A percentile compares a stretch with the other conserved stretches of the same genome.
Conservation (phyloP, 2,329 filamentous ascomycete species). For the Mycosphaerella sp. region DNA sequence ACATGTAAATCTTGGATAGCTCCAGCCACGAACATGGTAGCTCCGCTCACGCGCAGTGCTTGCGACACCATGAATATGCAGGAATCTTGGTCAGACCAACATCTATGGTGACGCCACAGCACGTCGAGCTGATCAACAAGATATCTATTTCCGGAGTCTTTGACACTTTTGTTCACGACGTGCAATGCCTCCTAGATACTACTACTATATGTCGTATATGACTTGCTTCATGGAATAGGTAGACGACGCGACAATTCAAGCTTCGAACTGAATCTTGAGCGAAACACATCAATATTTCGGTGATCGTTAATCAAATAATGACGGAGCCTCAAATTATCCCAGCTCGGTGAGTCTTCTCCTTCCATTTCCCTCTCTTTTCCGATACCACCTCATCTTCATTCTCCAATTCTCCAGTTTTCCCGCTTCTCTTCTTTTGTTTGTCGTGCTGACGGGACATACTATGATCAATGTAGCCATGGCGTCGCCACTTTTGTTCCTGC, state of each 20-base stretch:
- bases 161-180: neutral
- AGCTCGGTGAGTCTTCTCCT: constrained; percentile 34
- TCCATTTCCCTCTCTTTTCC: too few relatives aligned
- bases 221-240: neutral
- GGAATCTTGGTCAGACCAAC: constrained; percentile 12
- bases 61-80: constrained; percentile 9
- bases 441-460: too few relatives aligned
- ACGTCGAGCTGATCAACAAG: neutral
- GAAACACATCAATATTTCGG: neutral
- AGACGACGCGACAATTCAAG: neutral
- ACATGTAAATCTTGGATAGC: constrained; percentile 6
- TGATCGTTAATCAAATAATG: too few relatives aligned
- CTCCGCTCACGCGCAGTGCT: constrained; percentile 17
- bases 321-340: constrained; percentile 40
- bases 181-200: neutral
- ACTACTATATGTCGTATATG: too few relatives aligned
- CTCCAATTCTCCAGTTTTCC: too few relatives aligned
- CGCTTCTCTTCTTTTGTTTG: too few relatives aligned
- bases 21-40: constrained; percentile 16
- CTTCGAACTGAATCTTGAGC: neutral
- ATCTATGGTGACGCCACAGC: constrained; percentile 16
- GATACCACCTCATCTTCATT: too few relatives aligned
- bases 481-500: constrained; percentile 35
- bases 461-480: neutral
- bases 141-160: neutral